These are phyloP conservation scores for Neopestalotiopsis sp. DNA, from an alignment of 2,329 filamentous ascomycete species.

Conservation along the genomic window DNA sequence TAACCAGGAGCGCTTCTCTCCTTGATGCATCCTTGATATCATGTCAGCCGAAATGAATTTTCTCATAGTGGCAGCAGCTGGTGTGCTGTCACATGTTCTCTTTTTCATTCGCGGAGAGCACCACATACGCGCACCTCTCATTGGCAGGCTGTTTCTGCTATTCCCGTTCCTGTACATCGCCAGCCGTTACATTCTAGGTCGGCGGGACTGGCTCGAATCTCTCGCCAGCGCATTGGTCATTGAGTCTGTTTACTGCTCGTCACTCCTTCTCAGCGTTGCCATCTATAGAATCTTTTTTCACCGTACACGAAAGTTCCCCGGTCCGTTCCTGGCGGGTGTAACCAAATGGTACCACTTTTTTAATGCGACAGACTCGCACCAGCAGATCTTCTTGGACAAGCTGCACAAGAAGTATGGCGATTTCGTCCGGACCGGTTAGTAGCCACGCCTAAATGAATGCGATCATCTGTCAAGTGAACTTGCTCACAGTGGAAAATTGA, in stretches of 20 bases:
- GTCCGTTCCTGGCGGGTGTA: conserved; percentile 40
- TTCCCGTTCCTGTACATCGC: conserved; percentile 15
- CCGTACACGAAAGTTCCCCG: conserved; percentile 41
- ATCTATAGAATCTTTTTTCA: conserved; percentile 47
- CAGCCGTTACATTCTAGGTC: not conserved
- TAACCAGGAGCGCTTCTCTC: no score
- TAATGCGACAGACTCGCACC: conserved; percentile 28
- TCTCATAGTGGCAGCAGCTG: no score
- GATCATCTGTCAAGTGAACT: not conserved
- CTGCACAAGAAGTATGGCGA: conserved; percentile 29
- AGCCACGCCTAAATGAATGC: not conserved
- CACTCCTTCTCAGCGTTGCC: conserved; percentile 36
- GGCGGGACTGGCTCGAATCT: no score
- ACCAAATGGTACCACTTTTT: conserved; percentile 43
- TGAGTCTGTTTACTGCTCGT: conserved; percentile 19
- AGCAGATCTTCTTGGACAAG: conserved; percentile 27
- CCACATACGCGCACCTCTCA: conserved; percentile 27
- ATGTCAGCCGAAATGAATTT: no score
- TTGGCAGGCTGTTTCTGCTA: conserved; percentile 21
- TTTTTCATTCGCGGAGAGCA: conserved; percentile 32
- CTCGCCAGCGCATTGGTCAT: no score
- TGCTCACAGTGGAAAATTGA: not conserved
- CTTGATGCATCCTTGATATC: no score
- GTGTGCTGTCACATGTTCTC: no score
- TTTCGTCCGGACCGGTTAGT: conserved; percentile 28